These are phyloP conservation scores for Priceomyces castillae DNA, from an alignment of 805 yeast species.

Conservation along the genomic window DNA sequence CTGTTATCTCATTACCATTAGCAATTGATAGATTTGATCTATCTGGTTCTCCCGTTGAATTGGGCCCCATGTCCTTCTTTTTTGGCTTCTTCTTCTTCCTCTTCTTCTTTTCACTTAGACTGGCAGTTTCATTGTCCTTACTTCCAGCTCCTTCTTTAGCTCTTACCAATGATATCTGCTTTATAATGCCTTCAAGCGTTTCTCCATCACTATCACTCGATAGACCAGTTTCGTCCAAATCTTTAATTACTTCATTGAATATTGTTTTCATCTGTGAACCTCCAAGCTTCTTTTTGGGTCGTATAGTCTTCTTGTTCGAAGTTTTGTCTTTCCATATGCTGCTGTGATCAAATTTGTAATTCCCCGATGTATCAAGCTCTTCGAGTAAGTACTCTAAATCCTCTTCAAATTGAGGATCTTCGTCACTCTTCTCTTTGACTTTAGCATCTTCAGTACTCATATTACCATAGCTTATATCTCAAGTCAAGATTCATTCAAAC, in stretches of 20 bases:
- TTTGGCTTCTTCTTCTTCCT: slow-evolving; percentile 5
- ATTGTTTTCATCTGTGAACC: slow-evolving; percentile 12
- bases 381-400: slow-evolving; percentile 30
- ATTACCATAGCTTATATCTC: background rate
- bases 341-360: background rate
- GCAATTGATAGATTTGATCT: too few species aligned
- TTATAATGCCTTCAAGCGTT: background rate
- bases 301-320: background rate
- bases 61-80: background rate
- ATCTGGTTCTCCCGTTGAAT: background rate
- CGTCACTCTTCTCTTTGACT: slow-evolving; percentile 1
- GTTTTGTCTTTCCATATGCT: background rate
- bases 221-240: slow-evolving; percentile 24
- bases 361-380: slow-evolving; percentile 3
- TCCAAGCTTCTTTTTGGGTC: slow-evolving; percentile 6
- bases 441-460: background rate
- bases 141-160: background rate
- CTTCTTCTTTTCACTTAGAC: slow-evolving; percentile 1
- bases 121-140: background rate
- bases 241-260: slow-evolving; percentile 25
- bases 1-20: too few species aligned
- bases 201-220: slow-evolving; percentile 18
- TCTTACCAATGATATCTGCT: background rate
- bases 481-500: too few species aligned
- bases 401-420: slow-evolving; percentile 21